Conservation (phyloP, 805 yeast genomes). For the Metschnikowia shivogae region DNA sequence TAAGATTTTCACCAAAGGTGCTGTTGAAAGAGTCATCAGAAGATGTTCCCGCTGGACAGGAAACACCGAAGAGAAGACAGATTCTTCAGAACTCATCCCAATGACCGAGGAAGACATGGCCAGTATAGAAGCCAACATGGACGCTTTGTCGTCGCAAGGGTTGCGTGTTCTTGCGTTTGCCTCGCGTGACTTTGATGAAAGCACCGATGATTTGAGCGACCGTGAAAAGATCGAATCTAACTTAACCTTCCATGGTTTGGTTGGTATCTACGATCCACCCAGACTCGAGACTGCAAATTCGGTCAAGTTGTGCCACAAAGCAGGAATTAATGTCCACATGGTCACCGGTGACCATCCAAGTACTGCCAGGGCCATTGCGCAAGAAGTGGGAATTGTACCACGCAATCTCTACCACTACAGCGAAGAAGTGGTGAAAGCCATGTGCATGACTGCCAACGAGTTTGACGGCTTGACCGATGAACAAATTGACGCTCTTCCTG, state of each 20-base stretch:
- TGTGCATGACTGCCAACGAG: conserved; percentile 74
- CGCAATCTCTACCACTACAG: conserved; percentile 52
- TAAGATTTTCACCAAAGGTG: conserved; percentile 19
- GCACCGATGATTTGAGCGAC: conserved; percentile 13
- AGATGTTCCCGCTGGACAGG: conserved; percentile 19
- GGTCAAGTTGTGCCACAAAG: conserved; percentile 19
- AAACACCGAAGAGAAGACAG: conserved; percentile 17
- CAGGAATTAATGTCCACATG: conserved; percentile 21
- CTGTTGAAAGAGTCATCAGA: conserved; percentile 18
- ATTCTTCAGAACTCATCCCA: conserved; percentile 12
- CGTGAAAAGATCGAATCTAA: conserved; percentile 18
- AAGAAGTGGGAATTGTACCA: conserved; percentile 23
- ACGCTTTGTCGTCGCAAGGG: conserved; percentile 19
- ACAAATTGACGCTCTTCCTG: conserved; percentile 58
- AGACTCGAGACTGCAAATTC: conserved; percentile 18
- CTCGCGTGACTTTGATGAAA: conserved; percentile 11
- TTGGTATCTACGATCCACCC: conserved; percentile 22
- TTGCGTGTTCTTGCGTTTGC: conserved; percentile 21
- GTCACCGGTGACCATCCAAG: conserved; percentile 22
- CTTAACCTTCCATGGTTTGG: conserved; percentile 18
- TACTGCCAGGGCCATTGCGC: conserved; percentile 21
- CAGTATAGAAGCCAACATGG: conserved; percentile 17
- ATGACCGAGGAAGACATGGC: conserved; percentile 17
- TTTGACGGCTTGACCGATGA: conserved; percentile 62
- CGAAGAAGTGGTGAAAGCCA: conserved; percentile 51